Percentiles rank a stretch among this genome's conserved stretches.
These are phyloP conservation scores for Schoenoplectus tabernaemontani DNA, from an alignment of 202 grass and related monocot genomes.

Conservation along the genomic window DNA sequence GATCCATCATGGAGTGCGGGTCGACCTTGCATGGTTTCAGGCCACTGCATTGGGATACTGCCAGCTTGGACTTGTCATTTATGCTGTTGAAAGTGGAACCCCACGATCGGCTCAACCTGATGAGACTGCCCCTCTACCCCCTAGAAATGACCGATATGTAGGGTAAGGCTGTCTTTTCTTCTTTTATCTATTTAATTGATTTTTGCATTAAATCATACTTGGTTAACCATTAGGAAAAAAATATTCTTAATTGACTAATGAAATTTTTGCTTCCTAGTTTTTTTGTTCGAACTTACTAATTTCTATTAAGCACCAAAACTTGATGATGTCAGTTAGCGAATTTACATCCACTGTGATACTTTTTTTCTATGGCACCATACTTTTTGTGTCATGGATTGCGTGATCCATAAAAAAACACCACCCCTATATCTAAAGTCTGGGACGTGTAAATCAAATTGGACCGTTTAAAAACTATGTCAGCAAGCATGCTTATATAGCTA, in stretches of 20 bases:
- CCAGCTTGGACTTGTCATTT: slow-evolving; percentile 93
- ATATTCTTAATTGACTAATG: not conserved
- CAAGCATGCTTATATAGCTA: too few relatives aligned
- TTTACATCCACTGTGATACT: too few relatives aligned
- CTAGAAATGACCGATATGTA: slow-evolving; percentile 44
- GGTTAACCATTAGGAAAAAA: not conserved
- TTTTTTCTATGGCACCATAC: too few relatives aligned
- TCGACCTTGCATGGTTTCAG: slow-evolving; percentile 97
- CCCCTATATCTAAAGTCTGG: too few relatives aligned
- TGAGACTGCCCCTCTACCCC: slow-evolving; percentile 29
- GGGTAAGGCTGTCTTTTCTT: slow-evolving; percentile 40
- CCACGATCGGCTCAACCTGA: slow-evolving; percentile 25
- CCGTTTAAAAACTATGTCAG: too few relatives aligned
- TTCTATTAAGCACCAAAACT: not conserved
- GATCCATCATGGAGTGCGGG: slow-evolving; percentile 41
- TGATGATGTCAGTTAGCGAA: not conserved
- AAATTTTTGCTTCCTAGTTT: not conserved
- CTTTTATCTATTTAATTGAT: slow-evolving; percentile 11
- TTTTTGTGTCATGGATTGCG: too few relatives aligned
- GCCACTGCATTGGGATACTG: slow-evolving; percentile 81
- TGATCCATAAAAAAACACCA: too few relatives aligned
- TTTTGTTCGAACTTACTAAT: not conserved
- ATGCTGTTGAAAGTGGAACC: slow-evolving; percentile 64
- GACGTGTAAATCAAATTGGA: too few relatives aligned
- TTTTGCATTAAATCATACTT: not conserved